Evolutionary conservation across 805 yeast genomes (phyloP).

Genomic region (Yarrowia sp.): DNA sequence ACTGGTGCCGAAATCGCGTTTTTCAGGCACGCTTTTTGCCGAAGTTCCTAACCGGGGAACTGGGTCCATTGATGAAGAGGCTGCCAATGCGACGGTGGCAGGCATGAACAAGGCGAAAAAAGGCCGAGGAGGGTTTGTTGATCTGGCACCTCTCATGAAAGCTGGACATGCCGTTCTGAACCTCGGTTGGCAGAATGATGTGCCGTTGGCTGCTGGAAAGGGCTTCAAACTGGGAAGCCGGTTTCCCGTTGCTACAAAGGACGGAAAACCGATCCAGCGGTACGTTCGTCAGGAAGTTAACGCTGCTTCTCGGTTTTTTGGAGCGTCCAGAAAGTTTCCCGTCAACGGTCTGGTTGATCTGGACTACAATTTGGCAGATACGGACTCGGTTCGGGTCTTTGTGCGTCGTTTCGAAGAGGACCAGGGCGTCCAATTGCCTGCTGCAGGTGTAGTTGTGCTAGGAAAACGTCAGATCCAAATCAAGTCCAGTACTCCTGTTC

Average conservation of each 20-base stretch:
- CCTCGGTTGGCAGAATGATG: slow-evolving; percentile 35
- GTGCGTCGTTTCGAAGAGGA: slow-evolving; percentile 26
- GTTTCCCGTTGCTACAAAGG: slow-evolving; percentile 1
- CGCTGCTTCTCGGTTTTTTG: slow-evolving; percentile 30
- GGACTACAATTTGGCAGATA: slow-evolving; percentile 15
- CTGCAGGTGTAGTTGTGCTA: neutral
- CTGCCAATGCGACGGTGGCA: neutral
- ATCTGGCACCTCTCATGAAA: slow-evolving; percentile 19
- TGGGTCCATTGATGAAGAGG: slow-evolving; percentile 32
- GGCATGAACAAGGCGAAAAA: slow-evolving; percentile 11
- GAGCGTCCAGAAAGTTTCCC: slow-evolving; percentile 24
- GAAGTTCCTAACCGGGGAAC: slow-evolving; percentile 25
- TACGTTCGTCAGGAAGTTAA: slow-evolving; percentile 35
- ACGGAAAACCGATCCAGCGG: slow-evolving; percentile 5
- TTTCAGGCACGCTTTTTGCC: slow-evolving; percentile 27
- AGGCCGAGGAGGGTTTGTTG: slow-evolving; percentile 26
- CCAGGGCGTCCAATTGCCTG: neutral
- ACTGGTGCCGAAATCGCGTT: slow-evolving; percentile 3
- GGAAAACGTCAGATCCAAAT: slow-evolving; percentile 2
- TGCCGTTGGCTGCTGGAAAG: slow-evolving; percentile 15
- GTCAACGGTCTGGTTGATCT: slow-evolving; percentile 16
- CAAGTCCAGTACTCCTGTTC: neutral
- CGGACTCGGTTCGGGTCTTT: slow-evolving; percentile 18
- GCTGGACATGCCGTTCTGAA: slow-evolving; percentile 19
- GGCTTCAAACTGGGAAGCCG: slow-evolving; percentile 23